Conservation (phyloP, 306 rosid species). For the Cyamopsis tetragonoloba region DNA sequence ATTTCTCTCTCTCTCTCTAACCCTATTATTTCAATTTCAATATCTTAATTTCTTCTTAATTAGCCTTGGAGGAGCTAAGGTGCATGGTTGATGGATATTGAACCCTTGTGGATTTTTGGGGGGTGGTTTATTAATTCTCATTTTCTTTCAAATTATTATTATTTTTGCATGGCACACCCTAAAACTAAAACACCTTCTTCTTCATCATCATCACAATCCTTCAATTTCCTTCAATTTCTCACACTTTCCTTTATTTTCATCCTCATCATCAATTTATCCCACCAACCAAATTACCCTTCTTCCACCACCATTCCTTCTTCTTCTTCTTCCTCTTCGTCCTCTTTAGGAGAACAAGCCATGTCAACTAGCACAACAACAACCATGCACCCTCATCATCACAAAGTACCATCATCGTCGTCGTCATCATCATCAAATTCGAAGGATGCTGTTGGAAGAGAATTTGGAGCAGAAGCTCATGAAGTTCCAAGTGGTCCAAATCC, state of each 20-base stretch:
- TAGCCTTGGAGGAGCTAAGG: slow-evolving; percentile 66
- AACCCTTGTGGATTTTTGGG: slow-evolving; percentile 97
- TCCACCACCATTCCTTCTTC: too few species aligned
- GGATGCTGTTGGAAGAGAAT: slow-evolving; percentile 34
- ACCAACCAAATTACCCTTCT: slow-evolving; percentile 41
- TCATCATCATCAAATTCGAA: slow-evolving; percentile 30
- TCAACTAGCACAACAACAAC: slow-evolving; percentile 39
- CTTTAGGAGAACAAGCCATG: slow-evolving; percentile 28
- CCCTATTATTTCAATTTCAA: neutral
- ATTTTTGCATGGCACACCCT: slow-evolving; percentile 94
- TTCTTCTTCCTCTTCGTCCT: too few species aligned
- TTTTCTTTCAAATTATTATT: slow-evolving; percentile 72
- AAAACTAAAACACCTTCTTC: too few species aligned
- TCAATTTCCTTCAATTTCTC: slow-evolving; percentile 42
- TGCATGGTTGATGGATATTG: slow-evolving; percentile 99
- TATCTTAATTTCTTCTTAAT: slow-evolving; percentile 30
- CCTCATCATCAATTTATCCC: slow-evolving; percentile 48
- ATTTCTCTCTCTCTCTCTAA: slow-evolving; percentile 4
- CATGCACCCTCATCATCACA: slow-evolving; percentile 41
- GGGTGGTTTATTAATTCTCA: too few species aligned
- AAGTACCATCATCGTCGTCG: neutral
- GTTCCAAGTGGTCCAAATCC: slow-evolving; percentile 99
- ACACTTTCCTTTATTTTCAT: slow-evolving; percentile 57
- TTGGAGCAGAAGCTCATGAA: slow-evolving; percentile 83
- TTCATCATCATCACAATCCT: slow-evolving; percentile 38